phyloP scores from a whole-genome alignment of 2,329 filamentous ascomycete species.

The Colletotrichum camelliae region DNA sequence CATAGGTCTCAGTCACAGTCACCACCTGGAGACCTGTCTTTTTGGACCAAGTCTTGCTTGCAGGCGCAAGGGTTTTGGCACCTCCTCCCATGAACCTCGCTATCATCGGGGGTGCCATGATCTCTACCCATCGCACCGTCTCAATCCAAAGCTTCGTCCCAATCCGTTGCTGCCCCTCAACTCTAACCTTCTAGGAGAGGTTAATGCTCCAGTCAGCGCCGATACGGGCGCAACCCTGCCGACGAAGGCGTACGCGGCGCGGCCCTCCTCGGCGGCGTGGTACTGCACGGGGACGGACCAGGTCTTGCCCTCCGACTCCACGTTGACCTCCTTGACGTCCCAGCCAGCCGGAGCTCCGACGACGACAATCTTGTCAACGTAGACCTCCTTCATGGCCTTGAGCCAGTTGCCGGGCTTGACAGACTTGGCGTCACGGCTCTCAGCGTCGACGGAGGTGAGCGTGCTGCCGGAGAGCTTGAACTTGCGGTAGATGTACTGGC shows the following conservation, averaged over 20 bases:
- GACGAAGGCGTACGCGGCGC: slow-evolving; percentile 58
- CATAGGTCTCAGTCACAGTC: not conserved
- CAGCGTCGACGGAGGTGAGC: slow-evolving; percentile 74
- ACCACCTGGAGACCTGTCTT: not conserved
- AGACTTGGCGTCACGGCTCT: slow-evolving; percentile 56
- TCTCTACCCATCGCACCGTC: not conserved
- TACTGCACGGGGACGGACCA: slow-evolving; percentile 68
- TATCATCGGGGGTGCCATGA: not conserved
- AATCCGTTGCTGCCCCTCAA: not conserved
- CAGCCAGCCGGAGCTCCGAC: slow-evolving; percentile 79
- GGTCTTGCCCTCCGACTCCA: slow-evolving; percentile 55
- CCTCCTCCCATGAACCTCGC: not conserved
- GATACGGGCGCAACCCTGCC: slow-evolving; percentile 57
- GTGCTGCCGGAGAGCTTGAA: slow-evolving; percentile 70
- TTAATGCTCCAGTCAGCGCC: slow-evolving; percentile 59
- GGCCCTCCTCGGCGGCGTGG: slow-evolving; percentile 49
- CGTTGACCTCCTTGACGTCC: slow-evolving; percentile 66
- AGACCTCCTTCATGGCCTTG: slow-evolving; percentile 78
- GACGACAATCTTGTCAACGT: slow-evolving; percentile 83
- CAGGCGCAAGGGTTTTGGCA: not conserved
- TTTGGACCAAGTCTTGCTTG: not conserved
- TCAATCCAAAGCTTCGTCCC: not conserved
- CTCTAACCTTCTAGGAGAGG: slow-evolving; percentile 26
- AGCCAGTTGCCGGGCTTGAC: slow-evolving; percentile 73
- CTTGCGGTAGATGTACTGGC: slow-evolving; percentile 85